phyloP scores from a whole-genome alignment of 2,329 filamentous ascomycete species.

The Aureobasidium namibiae region DNA sequence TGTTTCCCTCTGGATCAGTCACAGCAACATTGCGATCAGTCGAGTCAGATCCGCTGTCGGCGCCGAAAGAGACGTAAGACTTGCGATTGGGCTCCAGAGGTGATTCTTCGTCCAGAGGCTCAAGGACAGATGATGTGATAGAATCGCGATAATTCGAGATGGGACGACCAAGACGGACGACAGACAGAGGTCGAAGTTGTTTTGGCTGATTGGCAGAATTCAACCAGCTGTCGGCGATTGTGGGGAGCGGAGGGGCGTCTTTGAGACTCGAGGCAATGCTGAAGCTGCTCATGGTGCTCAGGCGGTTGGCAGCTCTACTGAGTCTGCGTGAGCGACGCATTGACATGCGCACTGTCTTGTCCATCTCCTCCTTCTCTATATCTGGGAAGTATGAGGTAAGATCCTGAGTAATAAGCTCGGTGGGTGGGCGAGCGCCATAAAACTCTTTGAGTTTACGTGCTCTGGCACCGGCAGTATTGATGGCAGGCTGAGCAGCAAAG shows the following conservation, averaged over 20 bases:
- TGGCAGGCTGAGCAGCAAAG: constrained; percentile 26
- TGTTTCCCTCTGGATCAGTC: constrained; percentile 68
- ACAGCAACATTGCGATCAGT: constrained; percentile 64
- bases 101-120: constrained; percentile 86
- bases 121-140: constrained; percentile 77
- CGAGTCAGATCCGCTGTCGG: constrained; percentile 55
- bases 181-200: constrained; percentile 50
- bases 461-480: constrained; percentile 24
- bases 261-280: constrained; percentile 88
- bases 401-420: constrained; percentile 94
- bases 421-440: constrained; percentile 85
- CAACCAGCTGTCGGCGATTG: constrained; percentile 90
- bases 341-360: constrained; percentile 87
- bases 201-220: constrained; percentile 43
- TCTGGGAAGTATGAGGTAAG: constrained; percentile 96
- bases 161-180: constrained; percentile 49
- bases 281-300: constrained; percentile 88
- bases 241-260: constrained; percentile 90
- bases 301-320: constrained; percentile 83
- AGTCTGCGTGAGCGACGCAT: constrained; percentile 83
- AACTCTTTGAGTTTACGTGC: constrained; percentile 63
- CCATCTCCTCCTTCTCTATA: constrained; percentile 87
- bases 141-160: constrained; percentile 71
- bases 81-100: constrained; percentile 80
- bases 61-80: constrained; percentile 83